Evolutionary conservation across 1,139 yeast species (phyloP), one percentile per base, ranked within the genome.

Genomic region (Taiozyma sp.): DNA sequence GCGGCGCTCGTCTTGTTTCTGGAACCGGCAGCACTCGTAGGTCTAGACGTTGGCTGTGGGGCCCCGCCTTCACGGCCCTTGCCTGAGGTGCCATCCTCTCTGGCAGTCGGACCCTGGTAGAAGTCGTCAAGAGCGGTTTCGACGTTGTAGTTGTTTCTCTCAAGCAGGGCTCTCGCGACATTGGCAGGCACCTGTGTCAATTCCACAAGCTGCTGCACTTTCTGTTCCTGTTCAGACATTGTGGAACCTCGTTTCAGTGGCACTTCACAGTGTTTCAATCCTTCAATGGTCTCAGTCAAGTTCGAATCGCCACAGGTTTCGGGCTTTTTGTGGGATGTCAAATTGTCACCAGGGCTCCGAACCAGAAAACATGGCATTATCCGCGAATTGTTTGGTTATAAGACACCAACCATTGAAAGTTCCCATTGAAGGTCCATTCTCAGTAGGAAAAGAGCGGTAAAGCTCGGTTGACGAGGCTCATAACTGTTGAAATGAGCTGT

Each of bases 181-280:
- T 70, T 64, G n/a, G 67, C 64, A 3, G 79, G 68, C 13, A 72
- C 67, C 47, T 73, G 73, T 6, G 84, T 74, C 51, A 80, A 63
- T 30, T 72, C 72, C 50, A 78, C 71, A 63, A 88, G 86, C 60
- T 80, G 78, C 24, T 78, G 41, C 22, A 37, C 41, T 37, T 37
- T 37, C 41, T 37, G 24, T 13, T 37, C 41, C 14, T 37, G 24
- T 11, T 37, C 41, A 9, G 41, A 37, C 41, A 37, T 37, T 35
- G 6, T 14, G 6, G 21, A 6, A 6, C 8, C 22, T 6, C 11
- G 9, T 35, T 16, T 35, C 22, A 30, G 34, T 30, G 34, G 34
- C 34, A n/a, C 5, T 37, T 37, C 2, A 13, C 16, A 7, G 22
- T 11, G 1, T 37, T 37, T 16, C 3, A 19, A 11, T 21, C 9